These are phyloP conservation scores for Leucogyrophana mollusca DNA, from an alignment of 768 basidiomycete species.

Conservation along the genomic window DNA sequence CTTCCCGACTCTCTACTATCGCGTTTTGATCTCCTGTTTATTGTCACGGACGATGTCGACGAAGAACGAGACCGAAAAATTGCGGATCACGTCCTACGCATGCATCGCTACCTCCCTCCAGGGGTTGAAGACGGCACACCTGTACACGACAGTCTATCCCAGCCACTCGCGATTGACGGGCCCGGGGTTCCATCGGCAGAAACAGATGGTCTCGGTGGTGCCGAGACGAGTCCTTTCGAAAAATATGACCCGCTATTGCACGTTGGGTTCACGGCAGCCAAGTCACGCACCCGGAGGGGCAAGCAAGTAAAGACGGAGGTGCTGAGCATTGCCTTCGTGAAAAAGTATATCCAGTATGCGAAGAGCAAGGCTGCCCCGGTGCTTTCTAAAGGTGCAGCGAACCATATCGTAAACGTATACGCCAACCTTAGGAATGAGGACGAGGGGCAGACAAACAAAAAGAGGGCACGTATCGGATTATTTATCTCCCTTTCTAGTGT, in stretches of 20 bases:
- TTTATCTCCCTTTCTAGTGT: conserved; percentile 3
- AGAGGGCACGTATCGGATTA: conserved; percentile 53
- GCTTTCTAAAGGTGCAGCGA: conserved; percentile 90
- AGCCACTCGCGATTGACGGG: conserved; percentile 85
- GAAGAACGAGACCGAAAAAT: conserved; percentile 91
- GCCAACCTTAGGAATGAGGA: conserved; percentile 90
- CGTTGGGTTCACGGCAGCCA: conserved; percentile 61
- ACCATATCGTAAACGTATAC: conserved; percentile 91
- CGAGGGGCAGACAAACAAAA: conserved; percentile 77
- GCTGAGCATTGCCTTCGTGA: conserved; percentile 90
- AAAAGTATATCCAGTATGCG: conserved; percentile 98
- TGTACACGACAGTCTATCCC: conserved; percentile 80
- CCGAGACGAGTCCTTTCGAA: conserved; percentile 75
- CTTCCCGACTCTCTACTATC: conserved; percentile 96
- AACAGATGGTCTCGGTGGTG: conserved; percentile 28
- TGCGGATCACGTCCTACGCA: conserved; percentile 95
- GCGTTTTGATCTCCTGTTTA: conserved; percentile 97
- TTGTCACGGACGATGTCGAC: conserved; percentile 98
- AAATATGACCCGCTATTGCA: conserved; percentile 96
- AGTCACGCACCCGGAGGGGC: conserved; percentile 53
- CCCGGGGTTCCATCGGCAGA: conserved; percentile 46
- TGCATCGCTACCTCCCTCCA: conserved; percentile 95
- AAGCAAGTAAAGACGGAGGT: conserved; percentile 76
- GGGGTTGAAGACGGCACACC: conserved; percentile 97
- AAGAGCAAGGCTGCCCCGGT: conserved; percentile 85